Conservation (phyloP, 1,284 basidiomycete species). For the Apiotrichum gracile region DNA sequence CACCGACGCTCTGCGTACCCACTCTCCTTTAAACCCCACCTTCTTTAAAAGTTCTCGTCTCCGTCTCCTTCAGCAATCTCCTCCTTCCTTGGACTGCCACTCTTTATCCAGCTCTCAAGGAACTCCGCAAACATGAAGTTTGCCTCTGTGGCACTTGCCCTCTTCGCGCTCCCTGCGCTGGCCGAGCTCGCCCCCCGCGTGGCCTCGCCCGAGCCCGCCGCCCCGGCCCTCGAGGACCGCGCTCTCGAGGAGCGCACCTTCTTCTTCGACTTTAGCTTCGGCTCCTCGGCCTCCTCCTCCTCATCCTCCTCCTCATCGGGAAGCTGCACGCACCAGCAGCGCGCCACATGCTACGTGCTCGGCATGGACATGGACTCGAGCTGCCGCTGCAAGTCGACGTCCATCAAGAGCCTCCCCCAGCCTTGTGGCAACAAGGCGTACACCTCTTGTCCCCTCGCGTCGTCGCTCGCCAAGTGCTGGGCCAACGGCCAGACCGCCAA, state of each 20-base stretch:
- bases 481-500: conserved; percentile 2
- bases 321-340: neutral
- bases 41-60: no score
- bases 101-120: no score
- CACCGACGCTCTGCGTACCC: no score
- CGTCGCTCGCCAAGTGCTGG: conserved; percentile 9
- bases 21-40: no score
- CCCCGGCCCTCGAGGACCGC: neutral
- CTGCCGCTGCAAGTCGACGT: conserved; percentile 1
- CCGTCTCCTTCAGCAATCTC: no score
- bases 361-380: conserved; percentile 4
- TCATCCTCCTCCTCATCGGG: neutral
- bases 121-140: conserved; percentile 1
- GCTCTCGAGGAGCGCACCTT: conserved; percentile 4
- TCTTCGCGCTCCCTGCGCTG: conserved; percentile 4
- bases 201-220: neutral
- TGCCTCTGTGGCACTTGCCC: neutral
- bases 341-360: conserved; percentile 8
- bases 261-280: neutral
- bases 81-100: no score
- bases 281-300: neutral
- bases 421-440: neutral
- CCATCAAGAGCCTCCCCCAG: neutral
- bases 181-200: neutral
- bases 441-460: neutral